These are phyloP conservation scores for Odonthalia washingtoniensis DNA, from an alignment of 31 red algal genomes.

Conservation along the genomic window DNA sequence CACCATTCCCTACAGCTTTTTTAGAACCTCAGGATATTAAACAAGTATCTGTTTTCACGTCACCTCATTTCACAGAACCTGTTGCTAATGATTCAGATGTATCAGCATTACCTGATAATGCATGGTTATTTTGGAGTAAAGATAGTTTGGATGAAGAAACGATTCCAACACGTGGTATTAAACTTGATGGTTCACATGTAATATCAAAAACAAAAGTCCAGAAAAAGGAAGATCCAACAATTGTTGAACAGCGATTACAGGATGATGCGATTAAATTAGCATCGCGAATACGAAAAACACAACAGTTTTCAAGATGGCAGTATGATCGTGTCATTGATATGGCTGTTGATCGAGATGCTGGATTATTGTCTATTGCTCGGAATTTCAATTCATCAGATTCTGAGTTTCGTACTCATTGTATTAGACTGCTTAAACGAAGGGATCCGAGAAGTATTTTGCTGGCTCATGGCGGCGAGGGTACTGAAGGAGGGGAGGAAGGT, in stretches of 20 bases:
- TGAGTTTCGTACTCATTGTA: conserved; percentile 82
- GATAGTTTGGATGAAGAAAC: conserved; percentile 76
- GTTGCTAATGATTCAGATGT: conserved; percentile 88
- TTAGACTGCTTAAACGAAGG: conserved; percentile 64
- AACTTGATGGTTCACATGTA: conserved; percentile 89
- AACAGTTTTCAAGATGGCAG: conserved; percentile 72
- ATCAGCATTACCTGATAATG: conserved; percentile 83
- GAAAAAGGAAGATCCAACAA: conserved; percentile 26
- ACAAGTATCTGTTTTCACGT: conserved; percentile 89
- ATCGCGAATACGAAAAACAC: conserved; percentile 50
- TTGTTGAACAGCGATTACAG: conserved; percentile 49
- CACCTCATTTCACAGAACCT: conserved; percentile 93
- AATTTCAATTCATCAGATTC: conserved; percentile 78
- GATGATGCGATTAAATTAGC: conserved; percentile 73
- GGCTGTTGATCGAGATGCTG: conserved; percentile 85
- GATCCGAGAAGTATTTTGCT: conserved; percentile 78
- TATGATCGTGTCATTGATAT: conserved; percentile 93
- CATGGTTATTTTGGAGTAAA: conserved; percentile 98
- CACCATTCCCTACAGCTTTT: conserved; percentile 93
- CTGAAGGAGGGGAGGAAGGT: conserved; percentile 1
- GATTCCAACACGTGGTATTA: conserved; percentile 90
- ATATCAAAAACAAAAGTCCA: conserved; percentile 22
- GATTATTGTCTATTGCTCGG: conserved; percentile 77
- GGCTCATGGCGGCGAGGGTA: conserved; percentile 18
- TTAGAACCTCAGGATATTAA: conserved; percentile 85